phyloP scores from a whole-genome alignment of 2,329 filamentous ascomycete genomes.

The Botrytis medusae region DNA sequence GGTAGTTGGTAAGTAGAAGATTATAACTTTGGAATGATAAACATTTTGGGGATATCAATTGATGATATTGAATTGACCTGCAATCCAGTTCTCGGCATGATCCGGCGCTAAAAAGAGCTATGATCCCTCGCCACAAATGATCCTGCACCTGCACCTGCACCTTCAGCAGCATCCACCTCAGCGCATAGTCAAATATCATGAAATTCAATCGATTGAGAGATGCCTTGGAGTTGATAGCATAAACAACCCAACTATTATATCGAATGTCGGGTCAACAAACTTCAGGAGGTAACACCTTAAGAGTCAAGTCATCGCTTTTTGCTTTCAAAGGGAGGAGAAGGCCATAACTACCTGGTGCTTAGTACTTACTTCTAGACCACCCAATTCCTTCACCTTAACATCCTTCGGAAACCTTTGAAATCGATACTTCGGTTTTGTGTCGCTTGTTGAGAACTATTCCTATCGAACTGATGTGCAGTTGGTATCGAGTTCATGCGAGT shows the following conservation, averaged over 20 bases:
- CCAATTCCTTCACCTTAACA: not conserved
- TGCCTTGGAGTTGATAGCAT: not conserved
- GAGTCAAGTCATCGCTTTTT: not conserved
- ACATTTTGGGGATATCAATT: not conserved
- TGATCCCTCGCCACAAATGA: not conserved
- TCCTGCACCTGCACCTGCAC: not conserved
- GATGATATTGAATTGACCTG: not conserved
- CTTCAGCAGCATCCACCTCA: not conserved
- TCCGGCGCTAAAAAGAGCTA: constrained; percentile 7
- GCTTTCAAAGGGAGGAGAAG: not conserved
- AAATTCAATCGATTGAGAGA: not conserved
- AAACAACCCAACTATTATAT: not conserved
- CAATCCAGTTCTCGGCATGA: not conserved
- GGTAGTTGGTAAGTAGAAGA: not conserved
- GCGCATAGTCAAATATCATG: not conserved
- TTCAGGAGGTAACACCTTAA: not conserved
- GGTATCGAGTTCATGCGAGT: not conserved
- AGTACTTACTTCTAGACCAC: not conserved
- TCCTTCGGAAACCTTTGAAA: not conserved
- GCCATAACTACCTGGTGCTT: not conserved
- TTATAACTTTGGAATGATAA: not conserved
- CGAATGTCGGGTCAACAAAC: not conserved
- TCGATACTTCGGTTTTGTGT: not conserved
- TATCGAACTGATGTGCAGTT: not conserved
- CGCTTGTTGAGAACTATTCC: not conserved